Conservation (phyloP, 2,329 filamentous ascomycete genomes). For the Fusarium floridanum region DNA sequence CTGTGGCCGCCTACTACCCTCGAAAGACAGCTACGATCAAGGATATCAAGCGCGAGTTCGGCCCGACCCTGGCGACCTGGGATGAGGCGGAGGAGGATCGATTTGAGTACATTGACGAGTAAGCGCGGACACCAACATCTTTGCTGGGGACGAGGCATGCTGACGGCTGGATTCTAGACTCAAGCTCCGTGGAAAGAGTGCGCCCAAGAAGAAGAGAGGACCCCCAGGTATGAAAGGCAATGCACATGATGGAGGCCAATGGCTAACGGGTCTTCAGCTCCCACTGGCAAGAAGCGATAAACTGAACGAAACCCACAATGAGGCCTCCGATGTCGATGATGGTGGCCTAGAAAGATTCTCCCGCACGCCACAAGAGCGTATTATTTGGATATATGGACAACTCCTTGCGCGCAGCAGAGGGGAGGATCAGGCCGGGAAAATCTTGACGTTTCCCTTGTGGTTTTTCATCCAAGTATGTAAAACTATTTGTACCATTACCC, state of each 20-base stretch:
- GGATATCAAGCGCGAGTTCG: constrained; percentile 79
- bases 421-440: constrained; percentile 10
- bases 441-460: constrained; percentile 5
- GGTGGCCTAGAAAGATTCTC: background rate
- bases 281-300: constrained; percentile 50
- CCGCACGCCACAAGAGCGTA: background rate
- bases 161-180: constrained; percentile 63
- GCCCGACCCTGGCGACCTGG: constrained; percentile 74
- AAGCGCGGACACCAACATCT: constrained; percentile 47
- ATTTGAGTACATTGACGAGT: constrained; percentile 79
- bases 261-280: constrained; percentile 41
- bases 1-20: constrained; percentile 90
- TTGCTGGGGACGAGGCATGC: constrained; percentile 20
- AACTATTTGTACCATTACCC: constrained; percentile 43
- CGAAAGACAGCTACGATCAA: constrained; percentile 77
- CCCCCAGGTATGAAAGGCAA: constrained; percentile 51
- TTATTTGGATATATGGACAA: background rate
- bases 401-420: background rate
- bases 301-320: constrained; percentile 28
- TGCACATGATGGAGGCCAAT: background rate
- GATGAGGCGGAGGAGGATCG: constrained; percentile 85
- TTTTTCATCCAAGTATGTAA: constrained; percentile 38
- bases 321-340: constrained; percentile 18
- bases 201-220: constrained; percentile 87
- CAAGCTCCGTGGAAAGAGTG: constrained; percentile 85